Conservation (phyloP, 23 red algal species). For the Gracilariopsis chorda region DNA sequence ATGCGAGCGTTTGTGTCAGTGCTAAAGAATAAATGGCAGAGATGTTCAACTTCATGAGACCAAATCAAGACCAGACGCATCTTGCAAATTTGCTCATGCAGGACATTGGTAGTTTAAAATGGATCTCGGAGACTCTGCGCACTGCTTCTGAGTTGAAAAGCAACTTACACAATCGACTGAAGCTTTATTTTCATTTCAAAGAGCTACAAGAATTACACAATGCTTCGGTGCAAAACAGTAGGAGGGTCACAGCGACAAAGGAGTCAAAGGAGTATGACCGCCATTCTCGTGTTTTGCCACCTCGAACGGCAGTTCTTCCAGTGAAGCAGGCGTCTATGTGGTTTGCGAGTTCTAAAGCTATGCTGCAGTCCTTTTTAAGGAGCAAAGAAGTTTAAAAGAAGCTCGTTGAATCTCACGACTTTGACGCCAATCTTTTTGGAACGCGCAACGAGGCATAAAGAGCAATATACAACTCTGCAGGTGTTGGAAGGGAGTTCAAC, state of each 20-base stretch:
- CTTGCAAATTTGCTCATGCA: background rate
- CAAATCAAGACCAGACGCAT: slow-evolving; percentile 9
- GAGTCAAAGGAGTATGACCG: background rate
- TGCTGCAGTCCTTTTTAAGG: background rate
- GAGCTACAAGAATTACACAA: background rate
- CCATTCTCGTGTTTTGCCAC: background rate
- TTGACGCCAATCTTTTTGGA: background rate
- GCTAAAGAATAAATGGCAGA: background rate
- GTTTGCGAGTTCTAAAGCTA: background rate
- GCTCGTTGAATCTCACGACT: background rate
- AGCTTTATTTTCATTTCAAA: no score
- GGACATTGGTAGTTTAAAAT: background rate
- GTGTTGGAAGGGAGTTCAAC: no score
- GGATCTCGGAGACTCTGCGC: background rate
- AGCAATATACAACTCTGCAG: no score
- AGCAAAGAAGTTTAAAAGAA: background rate
- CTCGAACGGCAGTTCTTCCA: background rate
- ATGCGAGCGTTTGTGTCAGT: no score
- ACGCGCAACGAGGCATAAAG: background rate
- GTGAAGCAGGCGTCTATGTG: background rate
- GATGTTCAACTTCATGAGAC: background rate
- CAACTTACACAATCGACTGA: no score
- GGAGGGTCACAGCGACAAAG: background rate
- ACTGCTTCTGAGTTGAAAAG: no score
- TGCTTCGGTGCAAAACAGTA: background rate